Conservation (phyloP, 768 basidiomycete genomes). For the Rhodotorula babjevae region DNA sequence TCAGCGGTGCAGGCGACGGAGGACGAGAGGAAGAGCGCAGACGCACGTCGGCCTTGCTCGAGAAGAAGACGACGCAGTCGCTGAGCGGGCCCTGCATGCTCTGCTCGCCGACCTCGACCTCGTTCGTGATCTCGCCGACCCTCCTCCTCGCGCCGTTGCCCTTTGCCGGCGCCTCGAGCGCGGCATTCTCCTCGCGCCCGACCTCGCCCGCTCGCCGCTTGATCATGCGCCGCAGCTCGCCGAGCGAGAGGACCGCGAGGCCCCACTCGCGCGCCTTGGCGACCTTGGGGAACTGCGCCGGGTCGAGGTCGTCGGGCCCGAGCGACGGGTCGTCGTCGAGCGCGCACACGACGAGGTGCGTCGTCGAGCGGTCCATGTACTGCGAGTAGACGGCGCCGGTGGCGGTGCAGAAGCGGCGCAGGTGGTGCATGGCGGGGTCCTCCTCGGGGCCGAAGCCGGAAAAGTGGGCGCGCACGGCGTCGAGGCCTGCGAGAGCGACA, state of each 20-base stretch:
- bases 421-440: conserved; percentile 7
- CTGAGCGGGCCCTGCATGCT: not conserved
- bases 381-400: conserved; percentile 9
- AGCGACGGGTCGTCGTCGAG: conserved; percentile 4
- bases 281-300: not conserved
- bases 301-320: not conserved
- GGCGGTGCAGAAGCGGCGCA: not conserved
- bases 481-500: not conserved
- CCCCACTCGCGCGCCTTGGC: conserved; percentile 17
- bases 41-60: conserved; percentile 15
- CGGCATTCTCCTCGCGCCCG: not conserved
- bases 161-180: too few relatives aligned
- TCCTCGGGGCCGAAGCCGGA: conserved; percentile 2
- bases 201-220: not conserved
- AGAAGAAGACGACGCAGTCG: conserved; percentile 28
- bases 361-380: not conserved
- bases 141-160: too few relatives aligned
- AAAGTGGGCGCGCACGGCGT: conserved; percentile 6
- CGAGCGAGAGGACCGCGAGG: conserved; percentile 7
- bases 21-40: not conserved
- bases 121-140: conserved; percentile 17
- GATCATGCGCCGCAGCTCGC: conserved; percentile 1
- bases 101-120: not conserved
- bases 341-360: conserved; percentile 14
- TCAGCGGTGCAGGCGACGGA: not conserved